Evolutionary conservation across 768 basidiomycete genomes (phyloP), one percentile per base, ranked within the genome.

Genomic region (Leccinum obscurum): DNA sequence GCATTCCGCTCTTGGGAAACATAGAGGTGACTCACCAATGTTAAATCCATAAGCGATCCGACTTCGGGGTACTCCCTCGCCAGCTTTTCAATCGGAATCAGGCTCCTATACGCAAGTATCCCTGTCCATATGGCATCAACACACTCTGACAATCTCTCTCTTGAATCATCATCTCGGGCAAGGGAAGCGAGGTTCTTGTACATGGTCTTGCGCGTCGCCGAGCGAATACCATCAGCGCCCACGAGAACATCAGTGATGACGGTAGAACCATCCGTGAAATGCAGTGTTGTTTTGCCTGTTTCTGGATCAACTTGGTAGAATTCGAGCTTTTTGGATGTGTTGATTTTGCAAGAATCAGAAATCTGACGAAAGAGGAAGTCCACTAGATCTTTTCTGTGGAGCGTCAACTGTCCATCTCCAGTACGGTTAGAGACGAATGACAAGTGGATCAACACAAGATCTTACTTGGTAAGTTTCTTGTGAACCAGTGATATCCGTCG

Each of bases 201-300:
- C 64, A 78, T 69, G 9, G 62, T 62, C 20, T 52, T 63, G 39
- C 77, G 71, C 4, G 71, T 67, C 26, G 64, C 68, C 0, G 80
- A 81, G 26, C 68, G 76, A 57, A 81, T 68, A 2, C 81, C 80
- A 57, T 82, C 81, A 8, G 77, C 71, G 1, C 77, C 80, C 8
- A 81, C 62, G 35, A 83, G 68, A 7, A 82, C 57, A 55, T 82
- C 79, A 34, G 78, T 78, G 0, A 62, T 62, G 4, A 73, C 70
- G 1, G 62, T 66, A 13, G 71, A 69, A 3, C 75, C 78, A 22
- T 81, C 76, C 0, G 67, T 56, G 54, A 82, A 82, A 14, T 66
- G 59, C 6, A 82, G 56, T 0, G 44, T 57, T 9, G 78, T 71
- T 26, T 67, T 66, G 2, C 68, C 66, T 0, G 57, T 64, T 11